Conservation (phyloP, 495 filamentous ascomycete species). For the Talaromyces thailandensis region DNA sequence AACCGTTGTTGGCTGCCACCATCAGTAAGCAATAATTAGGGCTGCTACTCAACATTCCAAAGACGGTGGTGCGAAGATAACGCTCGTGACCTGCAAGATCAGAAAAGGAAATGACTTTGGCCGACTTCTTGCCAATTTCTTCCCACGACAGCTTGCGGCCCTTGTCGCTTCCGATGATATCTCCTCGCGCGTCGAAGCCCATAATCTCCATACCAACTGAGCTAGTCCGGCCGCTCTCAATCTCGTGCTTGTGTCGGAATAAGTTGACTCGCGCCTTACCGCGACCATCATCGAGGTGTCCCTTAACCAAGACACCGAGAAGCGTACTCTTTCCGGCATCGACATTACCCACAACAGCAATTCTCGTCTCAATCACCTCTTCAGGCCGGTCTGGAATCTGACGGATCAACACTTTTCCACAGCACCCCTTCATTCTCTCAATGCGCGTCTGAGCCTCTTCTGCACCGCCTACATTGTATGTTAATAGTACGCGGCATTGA, state of each 20-base stretch:
- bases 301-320: slow-evolving; percentile 93
- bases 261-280: slow-evolving; percentile 93
- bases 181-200: slow-evolving; percentile 87
- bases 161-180: slow-evolving; percentile 73
- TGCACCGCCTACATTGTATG: slow-evolving; percentile 78
- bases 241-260: slow-evolving; percentile 95
- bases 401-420: slow-evolving; percentile 78
- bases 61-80: slow-evolving; percentile 93
- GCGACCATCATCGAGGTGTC: slow-evolving; percentile 87
- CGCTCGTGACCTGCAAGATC: slow-evolving; percentile 94
- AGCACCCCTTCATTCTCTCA: slow-evolving; percentile 60
- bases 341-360: slow-evolving; percentile 96
- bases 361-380: slow-evolving; percentile 88
- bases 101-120: slow-evolving; percentile 94
- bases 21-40: slow-evolving; percentile 97
- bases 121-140: slow-evolving; percentile 89
- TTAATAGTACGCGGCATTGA: slow-evolving; percentile 72
- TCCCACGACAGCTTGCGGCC: slow-evolving; percentile 93
- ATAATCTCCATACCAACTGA: slow-evolving; percentile 99
- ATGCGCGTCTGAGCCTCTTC: slow-evolving; percentile 52
- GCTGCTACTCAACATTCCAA: slow-evolving; percentile 87
- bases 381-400: slow-evolving; percentile 65
- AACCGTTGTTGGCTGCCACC: slow-evolving; percentile 96
- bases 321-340: slow-evolving; percentile 97
- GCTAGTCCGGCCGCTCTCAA: slow-evolving; percentile 88